Percentiles rank a stretch among this genome's conserved stretches.
Conservation (phyloP, 805 yeast genomes). For the Candida nanaspora region DNA sequence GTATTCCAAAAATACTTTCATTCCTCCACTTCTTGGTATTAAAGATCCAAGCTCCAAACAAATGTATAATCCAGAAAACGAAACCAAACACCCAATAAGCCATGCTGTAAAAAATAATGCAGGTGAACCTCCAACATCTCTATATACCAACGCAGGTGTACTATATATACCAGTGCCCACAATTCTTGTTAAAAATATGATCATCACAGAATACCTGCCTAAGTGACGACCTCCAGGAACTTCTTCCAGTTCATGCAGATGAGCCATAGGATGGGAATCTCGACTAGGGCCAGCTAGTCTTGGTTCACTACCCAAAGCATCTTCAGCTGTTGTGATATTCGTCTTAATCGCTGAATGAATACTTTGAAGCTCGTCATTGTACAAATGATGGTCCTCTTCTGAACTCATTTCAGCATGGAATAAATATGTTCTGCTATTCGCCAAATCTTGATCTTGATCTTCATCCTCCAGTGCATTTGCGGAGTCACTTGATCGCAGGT, state of each 20-base stretch:
- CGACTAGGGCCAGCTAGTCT: not conserved
- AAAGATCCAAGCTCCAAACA: conserved; percentile 66
- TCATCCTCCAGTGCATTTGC: too few species aligned
- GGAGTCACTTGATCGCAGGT: too few species aligned
- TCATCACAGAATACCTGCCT: conserved; percentile 60
- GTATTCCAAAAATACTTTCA: conserved; percentile 64
- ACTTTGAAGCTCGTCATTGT: not conserved
- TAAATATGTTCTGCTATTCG: too few species aligned
- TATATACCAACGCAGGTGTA: conserved; percentile 58
- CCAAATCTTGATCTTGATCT: too few species aligned
- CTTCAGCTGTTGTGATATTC: not conserved
- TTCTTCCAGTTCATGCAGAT: conserved; percentile 31
- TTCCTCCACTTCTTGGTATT: conserved; percentile 70
- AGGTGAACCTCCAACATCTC: conserved; percentile 63
- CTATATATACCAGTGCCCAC: conserved; percentile 78
- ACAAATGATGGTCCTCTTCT: not conserved
- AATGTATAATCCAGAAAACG: conserved; percentile 61
- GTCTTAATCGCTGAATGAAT: not conserved
- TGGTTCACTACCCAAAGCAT: not conserved
- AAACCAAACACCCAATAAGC: conserved; percentile 52
- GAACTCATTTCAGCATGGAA: too few species aligned
- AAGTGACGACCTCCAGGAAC: conserved; percentile 71
- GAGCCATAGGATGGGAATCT: conserved; percentile 11
- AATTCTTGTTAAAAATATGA: conserved; percentile 60
- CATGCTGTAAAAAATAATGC: conserved; percentile 54